Conservation (phyloP, 495 filamentous ascomycete species). For the Pyronema domesticum region DNA sequence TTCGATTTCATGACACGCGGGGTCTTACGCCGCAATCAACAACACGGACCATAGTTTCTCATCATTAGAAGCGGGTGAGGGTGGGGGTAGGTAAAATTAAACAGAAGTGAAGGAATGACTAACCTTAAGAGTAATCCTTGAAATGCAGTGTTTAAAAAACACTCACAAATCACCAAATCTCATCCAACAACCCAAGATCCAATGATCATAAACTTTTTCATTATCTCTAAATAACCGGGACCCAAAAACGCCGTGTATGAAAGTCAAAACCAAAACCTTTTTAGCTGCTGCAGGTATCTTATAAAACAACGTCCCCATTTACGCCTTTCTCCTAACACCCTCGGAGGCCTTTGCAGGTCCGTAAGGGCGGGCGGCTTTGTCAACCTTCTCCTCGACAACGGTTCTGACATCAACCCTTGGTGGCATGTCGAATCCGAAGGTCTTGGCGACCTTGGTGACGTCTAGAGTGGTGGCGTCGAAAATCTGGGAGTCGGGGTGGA, state of each 20-base stretch:
- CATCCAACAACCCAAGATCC: no score
- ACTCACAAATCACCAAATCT: no score
- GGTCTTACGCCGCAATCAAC: conserved; percentile 39
- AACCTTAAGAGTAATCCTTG: no score
- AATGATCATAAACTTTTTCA: no score
- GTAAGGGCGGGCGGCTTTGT: conserved; percentile 18
- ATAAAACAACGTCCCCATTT: no score
- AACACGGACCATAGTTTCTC: conserved; percentile 37
- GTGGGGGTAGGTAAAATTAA: no score
- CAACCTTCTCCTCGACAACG: conserved; percentile 7
- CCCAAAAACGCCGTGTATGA: no score
- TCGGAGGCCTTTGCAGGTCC: conserved; percentile 8
- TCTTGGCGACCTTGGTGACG: conserved; percentile 17
- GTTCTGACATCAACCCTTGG: conserved; percentile 15
- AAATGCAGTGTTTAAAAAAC: no score
- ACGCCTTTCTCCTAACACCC: conserved; percentile 1
- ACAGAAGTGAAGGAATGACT: no score
- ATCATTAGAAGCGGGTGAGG: conserved; percentile 11
- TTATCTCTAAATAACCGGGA: no score
- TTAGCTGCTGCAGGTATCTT: no score
- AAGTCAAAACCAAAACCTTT: no score
- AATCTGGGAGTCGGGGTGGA: conserved; percentile 14
- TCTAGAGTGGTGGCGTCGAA: conserved; percentile 19
- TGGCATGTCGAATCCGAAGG: conserved; percentile 20
- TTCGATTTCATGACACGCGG: conserved; percentile 31